Evolutionary conservation across 768 basidiomycete genomes (phyloP), one percentile per base, ranked within the genome.

Genomic region (Pleurotus pulmonarius): DNA sequence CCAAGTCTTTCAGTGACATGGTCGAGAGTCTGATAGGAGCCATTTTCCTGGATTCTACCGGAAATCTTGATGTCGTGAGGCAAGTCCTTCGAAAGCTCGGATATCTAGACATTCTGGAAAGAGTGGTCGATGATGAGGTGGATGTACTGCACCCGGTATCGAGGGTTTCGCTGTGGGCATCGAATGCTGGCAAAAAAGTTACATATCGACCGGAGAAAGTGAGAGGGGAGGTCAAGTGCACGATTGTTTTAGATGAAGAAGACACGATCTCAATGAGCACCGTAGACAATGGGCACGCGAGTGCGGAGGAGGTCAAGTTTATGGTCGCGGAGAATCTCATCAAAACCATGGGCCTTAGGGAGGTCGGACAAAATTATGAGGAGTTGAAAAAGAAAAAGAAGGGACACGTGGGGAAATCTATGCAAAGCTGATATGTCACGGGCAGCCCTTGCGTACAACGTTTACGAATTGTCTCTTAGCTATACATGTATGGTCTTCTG

Each of bases 1-100:
- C 88, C 3, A 91, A 90, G 62, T 82, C 90, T 64, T 75, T 90
- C 63, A 88, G 88, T 63, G 90, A 92, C 68, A 87, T 91, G 69
- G 68, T 91, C 20, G 90, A 91, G 70, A 87, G 86, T 61, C 60
- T 90, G 24, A 74, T 91, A 34, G 90, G 89, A 6, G 90, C 88
- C 0, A 81, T 86, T n/a, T 90, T 79, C 64, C 76, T 91, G 25
- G 90, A 92, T 64, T 81, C 85, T 0, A 61, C 60, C 0, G 89
- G 88, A 3, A 66, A 80, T 59, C 69, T 88, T 20, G 76, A 79
- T 22, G 73, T 69, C 15, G 79, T 83, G 38, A 75, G 75, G 15
- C 55, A 59, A 0, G 74, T 89, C 0, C 71, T 90, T 44, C 60
- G 69, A 20, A 73, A 59, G 6, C 67, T 91, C 26, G 88, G 88